Evolutionary conservation across 164 flowering plant species (phyloP).

Genomic region (Brasenia schreberi): DNA sequence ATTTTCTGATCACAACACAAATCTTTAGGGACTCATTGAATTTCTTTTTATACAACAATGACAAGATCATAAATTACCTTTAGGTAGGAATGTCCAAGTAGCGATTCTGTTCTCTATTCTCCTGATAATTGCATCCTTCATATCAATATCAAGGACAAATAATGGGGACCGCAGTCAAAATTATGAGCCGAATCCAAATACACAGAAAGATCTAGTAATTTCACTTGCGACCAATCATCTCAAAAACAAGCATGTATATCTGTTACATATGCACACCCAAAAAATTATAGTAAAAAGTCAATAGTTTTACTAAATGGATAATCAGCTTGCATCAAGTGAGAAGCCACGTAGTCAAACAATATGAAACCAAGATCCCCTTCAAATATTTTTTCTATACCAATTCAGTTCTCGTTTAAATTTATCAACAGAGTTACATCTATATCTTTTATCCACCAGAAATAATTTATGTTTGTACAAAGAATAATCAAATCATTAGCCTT

Average conservation of each 20-base stretch:
- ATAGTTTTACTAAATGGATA: too few relatives aligned
- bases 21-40: background rate
- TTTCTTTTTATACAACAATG: background rate
- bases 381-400: too few relatives aligned
- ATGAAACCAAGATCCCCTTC: background rate
- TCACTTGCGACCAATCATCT: too few relatives aligned
- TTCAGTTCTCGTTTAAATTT: too few relatives aligned
- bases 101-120: constrained; percentile 60
- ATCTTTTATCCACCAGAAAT: too few relatives aligned
- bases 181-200: too few relatives aligned
- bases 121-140: constrained; percentile 46
- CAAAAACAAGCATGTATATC: too few relatives aligned
- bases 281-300: too few relatives aligned
- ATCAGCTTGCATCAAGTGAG: too few relatives aligned
- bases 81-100: constrained; percentile 72
- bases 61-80: constrained; percentile 25
- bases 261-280: too few relatives aligned
- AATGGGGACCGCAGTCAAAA: background rate
- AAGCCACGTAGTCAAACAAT: background rate
- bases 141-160: background rate
- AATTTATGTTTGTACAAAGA: background rate
- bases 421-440: too few relatives aligned
- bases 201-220: too few relatives aligned
- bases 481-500: background rate
- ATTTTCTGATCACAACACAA: constrained; percentile 40